phyloP scores from a whole-genome alignment of 2,329 filamentous ascomycete genomes.

The Aschersonia sp. region DNA sequence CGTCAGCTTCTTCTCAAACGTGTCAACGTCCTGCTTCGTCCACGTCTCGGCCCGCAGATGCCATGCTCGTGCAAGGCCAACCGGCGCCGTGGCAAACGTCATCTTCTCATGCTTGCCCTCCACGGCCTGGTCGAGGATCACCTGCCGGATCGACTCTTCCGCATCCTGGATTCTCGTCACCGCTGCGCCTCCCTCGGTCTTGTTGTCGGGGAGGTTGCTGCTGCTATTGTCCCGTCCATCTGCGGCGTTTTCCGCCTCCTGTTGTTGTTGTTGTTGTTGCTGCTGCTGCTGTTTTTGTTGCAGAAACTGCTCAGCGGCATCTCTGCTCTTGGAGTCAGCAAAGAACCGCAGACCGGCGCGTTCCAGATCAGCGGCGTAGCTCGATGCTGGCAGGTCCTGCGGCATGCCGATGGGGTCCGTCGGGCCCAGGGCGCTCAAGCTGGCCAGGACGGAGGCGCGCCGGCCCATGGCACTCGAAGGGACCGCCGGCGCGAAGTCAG shows the following conservation, averaged over 20 bases:
- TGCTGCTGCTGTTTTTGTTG: slow-evolving; percentile 9
- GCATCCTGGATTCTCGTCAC: slow-evolving; percentile 14
- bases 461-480: slow-evolving; percentile 14
- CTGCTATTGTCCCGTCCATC: slow-evolving; percentile 5
- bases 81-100: slow-evolving; percentile 16
- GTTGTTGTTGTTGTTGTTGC: slow-evolving; percentile 3
- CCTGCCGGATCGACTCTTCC: slow-evolving; percentile 18
- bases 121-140: slow-evolving; percentile 18
- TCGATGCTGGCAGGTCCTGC: slow-evolving; percentile 13
- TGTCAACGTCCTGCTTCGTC: slow-evolving; percentile 15
- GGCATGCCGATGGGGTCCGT: slow-evolving; percentile 18
- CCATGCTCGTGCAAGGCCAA: slow-evolving; percentile 19
- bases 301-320: slow-evolving; percentile 16
- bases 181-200: background rate
- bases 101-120: slow-evolving; percentile 22
- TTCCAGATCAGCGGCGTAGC: slow-evolving; percentile 17
- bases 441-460: slow-evolving; percentile 19
- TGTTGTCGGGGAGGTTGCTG: background rate
- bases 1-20: slow-evolving; percentile 24
- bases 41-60: slow-evolving; percentile 24
- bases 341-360: slow-evolving; percentile 16
- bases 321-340: slow-evolving; percentile 13
- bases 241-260: background rate
- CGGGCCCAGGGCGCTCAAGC: slow-evolving; percentile 19
- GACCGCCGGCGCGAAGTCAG: slow-evolving; percentile 15